These are phyloP conservation scores for Ceratocystis lukuohia DNA, from an alignment of 2,329 filamentous ascomycete species.

Conservation along the genomic window DNA sequence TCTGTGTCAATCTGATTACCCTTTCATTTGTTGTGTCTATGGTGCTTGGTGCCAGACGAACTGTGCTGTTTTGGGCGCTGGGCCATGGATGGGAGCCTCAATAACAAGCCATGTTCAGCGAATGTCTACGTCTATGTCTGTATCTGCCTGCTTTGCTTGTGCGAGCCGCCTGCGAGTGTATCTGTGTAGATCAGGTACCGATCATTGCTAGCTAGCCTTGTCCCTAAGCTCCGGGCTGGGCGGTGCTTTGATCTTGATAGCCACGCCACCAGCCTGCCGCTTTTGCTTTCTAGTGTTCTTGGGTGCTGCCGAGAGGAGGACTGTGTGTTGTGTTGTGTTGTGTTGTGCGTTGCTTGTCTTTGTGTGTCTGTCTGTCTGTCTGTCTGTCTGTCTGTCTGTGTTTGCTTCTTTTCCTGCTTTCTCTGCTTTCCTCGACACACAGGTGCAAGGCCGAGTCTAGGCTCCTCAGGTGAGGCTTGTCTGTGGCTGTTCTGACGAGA, in stretches of 20 bases:
- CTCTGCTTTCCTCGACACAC: not conserved
- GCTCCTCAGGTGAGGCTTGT: too few species aligned
- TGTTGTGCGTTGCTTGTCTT: not conserved
- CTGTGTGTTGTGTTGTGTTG: not conserved
- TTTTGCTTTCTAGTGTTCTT: not conserved
- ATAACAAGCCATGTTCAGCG: too few species aligned
- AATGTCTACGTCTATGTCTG: not conserved
- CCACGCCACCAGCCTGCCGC: too few species aligned
- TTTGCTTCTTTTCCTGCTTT: not conserved
- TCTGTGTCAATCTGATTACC: too few species aligned
- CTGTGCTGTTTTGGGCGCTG: too few species aligned
- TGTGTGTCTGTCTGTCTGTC: not conserved
- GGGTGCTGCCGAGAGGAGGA: too few species aligned
- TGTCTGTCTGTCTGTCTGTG: not conserved
- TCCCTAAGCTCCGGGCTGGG: not conserved
- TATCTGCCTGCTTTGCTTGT: not conserved
- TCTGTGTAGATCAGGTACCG: slow-evolving; percentile 1
- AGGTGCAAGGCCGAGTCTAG: too few species aligned
- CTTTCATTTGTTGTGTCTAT: too few species aligned
- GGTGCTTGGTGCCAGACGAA: too few species aligned
- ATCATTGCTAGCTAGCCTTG: not conserved
- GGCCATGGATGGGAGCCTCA: too few species aligned
- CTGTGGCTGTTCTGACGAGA: too few species aligned
- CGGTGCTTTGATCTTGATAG: not conserved
- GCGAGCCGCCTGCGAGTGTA: not conserved